phyloP scores from a whole-genome alignment of 2,329 filamentous ascomycete genomes.

The Neopestalotiopsis sp. region DNA sequence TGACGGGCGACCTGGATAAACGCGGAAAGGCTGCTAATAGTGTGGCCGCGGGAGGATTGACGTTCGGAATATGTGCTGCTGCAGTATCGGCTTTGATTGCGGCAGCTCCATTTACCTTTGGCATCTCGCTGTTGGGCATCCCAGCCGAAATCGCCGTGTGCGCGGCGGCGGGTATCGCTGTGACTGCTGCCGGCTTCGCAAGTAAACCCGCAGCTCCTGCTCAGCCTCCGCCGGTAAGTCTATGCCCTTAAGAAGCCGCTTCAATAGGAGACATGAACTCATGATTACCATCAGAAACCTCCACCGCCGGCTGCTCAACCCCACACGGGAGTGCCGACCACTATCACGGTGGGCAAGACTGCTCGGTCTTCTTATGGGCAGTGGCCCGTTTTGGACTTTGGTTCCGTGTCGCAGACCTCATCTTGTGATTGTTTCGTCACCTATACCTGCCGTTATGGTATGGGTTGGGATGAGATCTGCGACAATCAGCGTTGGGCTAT shows the following conservation, averaged over 20 bases:
- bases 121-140: neutral
- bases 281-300: too few relatives aligned
- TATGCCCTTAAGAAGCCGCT: too few relatives aligned
- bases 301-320: neutral
- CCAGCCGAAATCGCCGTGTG: neutral
- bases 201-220: neutral
- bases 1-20: neutral
- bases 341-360: neutral
- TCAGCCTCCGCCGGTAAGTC: neutral
- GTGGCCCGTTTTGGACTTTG: slow-evolving; percentile 19
- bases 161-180: slow-evolving; percentile 15
- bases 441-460: slow-evolving; percentile 25
- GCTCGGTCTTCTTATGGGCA: slow-evolving; percentile 8
- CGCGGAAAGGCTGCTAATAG: neutral
- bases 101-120: neutral
- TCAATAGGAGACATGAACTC: too few relatives aligned
- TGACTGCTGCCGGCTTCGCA: slow-evolving; percentile 9
- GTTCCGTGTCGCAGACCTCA: neutral
- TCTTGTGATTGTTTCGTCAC: slow-evolving; percentile 25
- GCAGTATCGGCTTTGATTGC: neutral
- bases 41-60: too few relatives aligned
- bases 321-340: slow-evolving; percentile 14
- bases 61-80: too few relatives aligned
- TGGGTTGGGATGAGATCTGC: slow-evolving; percentile 27
- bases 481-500: slow-evolving; percentile 28